A percentile compares a stretch with the other conserved stretches of the same genome.
Evolutionary conservation across 2,329 filamentous ascomycete species (phyloP).

Genomic region (Cercospora sp.): DNA sequence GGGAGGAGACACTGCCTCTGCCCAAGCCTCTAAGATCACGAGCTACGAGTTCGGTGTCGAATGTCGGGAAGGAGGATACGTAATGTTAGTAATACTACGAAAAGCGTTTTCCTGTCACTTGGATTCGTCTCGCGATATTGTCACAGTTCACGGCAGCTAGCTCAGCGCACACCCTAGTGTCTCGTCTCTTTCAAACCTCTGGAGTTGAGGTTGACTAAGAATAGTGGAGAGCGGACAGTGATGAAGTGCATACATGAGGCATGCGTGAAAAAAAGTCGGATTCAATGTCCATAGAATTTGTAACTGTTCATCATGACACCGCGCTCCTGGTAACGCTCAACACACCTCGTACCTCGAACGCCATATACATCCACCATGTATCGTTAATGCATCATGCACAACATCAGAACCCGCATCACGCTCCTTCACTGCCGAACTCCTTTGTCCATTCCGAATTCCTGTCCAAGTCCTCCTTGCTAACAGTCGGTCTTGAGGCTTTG

Average conservation of each 20-base stretch:
- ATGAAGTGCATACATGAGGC: no score
- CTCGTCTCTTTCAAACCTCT: no score
- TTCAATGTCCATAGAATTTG: neutral
- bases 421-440: constrained; percentile 92
- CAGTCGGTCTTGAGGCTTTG: constrained; percentile 82
- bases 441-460: constrained; percentile 90
- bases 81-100: neutral
- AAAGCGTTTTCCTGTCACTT: neutral
- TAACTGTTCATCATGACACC: neutral
- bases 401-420: constrained; percentile 28
- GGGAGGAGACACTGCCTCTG: constrained; percentile 9
- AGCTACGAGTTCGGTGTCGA: constrained; percentile 2
- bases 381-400: neutral
- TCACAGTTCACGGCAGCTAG: neutral
- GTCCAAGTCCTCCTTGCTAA: constrained; percentile 80
- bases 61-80: neutral
- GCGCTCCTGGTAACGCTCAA: constrained; percentile 11
- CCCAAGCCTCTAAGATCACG: neutral
- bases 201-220: no score
- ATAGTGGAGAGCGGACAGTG: no score
- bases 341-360: neutral
- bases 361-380: constrained; percentile 5
- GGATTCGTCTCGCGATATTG: neutral
- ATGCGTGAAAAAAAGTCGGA: neutral
- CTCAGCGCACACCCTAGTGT: no score